phyloP scores from a whole-genome alignment of 306 rosid genomes.

The Prunus davidiana region DNA sequence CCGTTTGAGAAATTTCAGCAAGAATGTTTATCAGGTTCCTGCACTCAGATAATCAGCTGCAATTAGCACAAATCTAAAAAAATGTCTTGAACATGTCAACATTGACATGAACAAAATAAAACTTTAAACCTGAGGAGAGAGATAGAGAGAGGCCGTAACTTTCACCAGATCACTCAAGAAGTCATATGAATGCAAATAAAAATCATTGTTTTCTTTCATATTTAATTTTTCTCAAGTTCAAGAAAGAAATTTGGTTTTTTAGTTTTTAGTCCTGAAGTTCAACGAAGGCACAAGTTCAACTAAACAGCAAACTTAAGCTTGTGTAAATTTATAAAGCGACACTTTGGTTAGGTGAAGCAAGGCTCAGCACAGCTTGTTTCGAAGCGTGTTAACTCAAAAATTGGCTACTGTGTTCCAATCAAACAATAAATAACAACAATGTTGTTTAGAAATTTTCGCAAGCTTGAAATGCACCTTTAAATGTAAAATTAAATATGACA shows the following conservation, averaged over 20 bases:
- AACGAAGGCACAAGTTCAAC: too few relatives aligned
- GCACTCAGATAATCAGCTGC: slow-evolving; percentile 35
- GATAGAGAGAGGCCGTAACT: too few relatives aligned
- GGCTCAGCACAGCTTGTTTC: neutral
- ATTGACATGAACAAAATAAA: neutral
- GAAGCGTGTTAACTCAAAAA: neutral
- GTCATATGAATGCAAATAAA: neutral
- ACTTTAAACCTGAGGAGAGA: neutral
- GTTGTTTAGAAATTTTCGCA: neutral
- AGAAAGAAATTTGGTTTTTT: too few relatives aligned
- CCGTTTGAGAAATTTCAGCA: slow-evolving; percentile 97
- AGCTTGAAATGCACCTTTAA: neutral
- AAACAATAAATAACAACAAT: neutral
- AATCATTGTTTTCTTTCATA: neutral
- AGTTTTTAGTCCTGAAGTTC: too few relatives aligned
- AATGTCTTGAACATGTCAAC: neutral
- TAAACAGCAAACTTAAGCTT: too few relatives aligned
- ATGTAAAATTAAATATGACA: neutral
- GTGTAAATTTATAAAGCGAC: too few relatives aligned
- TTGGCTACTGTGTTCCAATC: neutral
- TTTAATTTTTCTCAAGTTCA: neutral
- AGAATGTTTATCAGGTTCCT: slow-evolving; percentile 98
- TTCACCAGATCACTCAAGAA: neutral
- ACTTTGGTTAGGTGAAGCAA: too few relatives aligned
- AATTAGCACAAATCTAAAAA: slow-evolving; percentile 10